Evolutionary conservation across 371 early-diverging fungal species (phyloP), one percentile per base, ranked within the genome.

Genomic region (Fennellomyces sp.): DNA sequence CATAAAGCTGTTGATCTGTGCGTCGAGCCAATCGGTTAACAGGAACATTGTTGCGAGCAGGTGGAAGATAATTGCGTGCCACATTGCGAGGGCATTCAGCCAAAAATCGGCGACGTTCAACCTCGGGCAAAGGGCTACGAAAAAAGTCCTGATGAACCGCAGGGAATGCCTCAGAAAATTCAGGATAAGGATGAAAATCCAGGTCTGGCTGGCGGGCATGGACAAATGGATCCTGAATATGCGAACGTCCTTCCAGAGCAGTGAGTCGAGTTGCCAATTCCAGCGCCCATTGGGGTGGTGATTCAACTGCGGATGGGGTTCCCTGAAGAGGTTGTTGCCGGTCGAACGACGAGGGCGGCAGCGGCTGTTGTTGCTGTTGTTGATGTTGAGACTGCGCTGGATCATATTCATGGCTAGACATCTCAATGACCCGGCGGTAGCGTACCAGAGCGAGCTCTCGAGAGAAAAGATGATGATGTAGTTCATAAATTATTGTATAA

Each of bases 131-230:
- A 21, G 25, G 10, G 17, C 26, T 33, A 10, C 38, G 25, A 23
- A 36, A 53, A 36, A 53, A 38, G 30, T 53, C 54, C 19, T 53
- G 31, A 4, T 4, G 21, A 19, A 53, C 23, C 13, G 36, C 54
- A 3, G 54, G 54, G 23, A 53, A 11, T 7, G 54, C 54, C 5
- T 53, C 36, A 6, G 19, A 19, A 17, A 53, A 25, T 12, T 33
- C 54, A 15, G 38, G 54, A 36, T 53, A 53, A n/a, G 54, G 54
- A 7, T 3, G 21, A 1, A 53, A 47, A 47, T 47, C 48, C 10
- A 21, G 8, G 21, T 47, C 48, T 8, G 48, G 48, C 48, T 8
- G 21, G 21, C 48, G 48, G 8, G 8, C 21, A n/a, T 8, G 8
- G n/a, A 47, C 19, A 21, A 21, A 11, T 19, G n/a, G 48, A 19